Base-by-base conservation (phyloP, 768 basidiomycete genomes). In the Suillus clintonianus region DNA sequence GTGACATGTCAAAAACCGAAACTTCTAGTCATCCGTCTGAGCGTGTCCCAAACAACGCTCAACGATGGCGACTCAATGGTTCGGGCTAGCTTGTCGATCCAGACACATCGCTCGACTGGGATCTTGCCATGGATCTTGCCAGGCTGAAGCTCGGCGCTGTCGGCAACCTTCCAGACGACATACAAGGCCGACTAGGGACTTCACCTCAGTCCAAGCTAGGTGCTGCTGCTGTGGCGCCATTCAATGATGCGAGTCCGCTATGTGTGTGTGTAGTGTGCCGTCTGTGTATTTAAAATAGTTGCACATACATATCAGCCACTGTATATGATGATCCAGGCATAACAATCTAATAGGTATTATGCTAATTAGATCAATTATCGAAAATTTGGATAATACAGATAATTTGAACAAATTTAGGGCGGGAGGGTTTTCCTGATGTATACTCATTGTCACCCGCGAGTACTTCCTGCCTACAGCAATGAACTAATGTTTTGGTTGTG, bases 51-150 rank as follows among this genome's bases (percentile, higher is more conserved):
- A 71, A 72, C 66, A 81, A 78, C 69, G 68, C 71, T 42, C 79
- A 79, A 63, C 86, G 86, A 67, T 91, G 90, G 89, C 83, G 85
- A 68, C 77, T 88, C 70, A 88, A 86, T 68, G 82, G 78, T 63
- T 85, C 80, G 61, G 89, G 87, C 67, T 88, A 88, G 68, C 78
- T 89, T 63, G 81, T 78, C 39, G 87, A 90, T 73, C 76, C 83
- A 34, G 83, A 83, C 19, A 79, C 79, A 57, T 68, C 84, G 59
- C 77, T 83, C 59, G 83, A 85, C 55, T 92, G 91, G 91, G 87
- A 88, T 60, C 81, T 92, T 63, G 81, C 89, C 45, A 87, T 91
- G 71, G 88, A 89, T 65, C 86, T 93, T 59, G 87, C 86, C 67
- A 86, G 88, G 74, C 77, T 92, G 67, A 88, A 89, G 71, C 87